Evolutionary conservation across 192 early-diverging fungal species (phyloP), one percentile per base, ranked within the genome.

Genomic region (Coemansia biformis): DNA sequence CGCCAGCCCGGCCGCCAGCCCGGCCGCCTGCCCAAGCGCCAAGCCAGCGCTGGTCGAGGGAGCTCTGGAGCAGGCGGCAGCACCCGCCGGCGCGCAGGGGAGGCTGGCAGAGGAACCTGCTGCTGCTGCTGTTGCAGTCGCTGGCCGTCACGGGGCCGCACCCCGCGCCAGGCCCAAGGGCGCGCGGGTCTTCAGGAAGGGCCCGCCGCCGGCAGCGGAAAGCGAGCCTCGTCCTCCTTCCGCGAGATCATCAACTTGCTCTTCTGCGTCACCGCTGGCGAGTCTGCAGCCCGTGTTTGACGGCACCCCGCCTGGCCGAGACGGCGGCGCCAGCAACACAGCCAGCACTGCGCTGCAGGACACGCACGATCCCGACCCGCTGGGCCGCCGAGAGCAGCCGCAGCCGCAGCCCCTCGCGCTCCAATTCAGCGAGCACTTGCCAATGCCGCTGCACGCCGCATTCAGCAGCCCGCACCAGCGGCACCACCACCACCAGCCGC

Each of bases 171-270:
- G 55, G n/a, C 29, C 19, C 23, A 29, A 47, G 4, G 46, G 37
- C 26, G 59, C 59, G 22, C 60, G 58, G 21, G 55, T 63, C 11
- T 50, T 70, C 14, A 35, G 57, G 39, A 58, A 51, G 32, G 55
- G 62, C 26, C 30, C 50, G 3, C 21, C 48, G 32, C 38, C 49
- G 21, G 48, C 67, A 7, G 59, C 67, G 14, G 24, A 46, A 11
- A 46, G 48, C 38, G 12, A 26, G 24, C 36, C 18, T 26, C 60
- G 48, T 30, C 57, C 68, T 38, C 38, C 43, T 33, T 71, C 68
- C 11, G 45, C 52, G 17, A 39, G 49, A 30, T 32, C 50, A 31
- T 24, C 38, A 52, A 41, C 34, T 43, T 30, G 8, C 12, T 15
- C 30, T 11, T 43, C 50, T 8, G 13, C 31, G 32, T 23, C 29